Percentiles rank a stretch among this genome's conserved stretches.
These are phyloP conservation scores for Clonostachys sp. DNA, from an alignment of 2,329 filamentous ascomycete genomes.

Conservation along the genomic window DNA sequence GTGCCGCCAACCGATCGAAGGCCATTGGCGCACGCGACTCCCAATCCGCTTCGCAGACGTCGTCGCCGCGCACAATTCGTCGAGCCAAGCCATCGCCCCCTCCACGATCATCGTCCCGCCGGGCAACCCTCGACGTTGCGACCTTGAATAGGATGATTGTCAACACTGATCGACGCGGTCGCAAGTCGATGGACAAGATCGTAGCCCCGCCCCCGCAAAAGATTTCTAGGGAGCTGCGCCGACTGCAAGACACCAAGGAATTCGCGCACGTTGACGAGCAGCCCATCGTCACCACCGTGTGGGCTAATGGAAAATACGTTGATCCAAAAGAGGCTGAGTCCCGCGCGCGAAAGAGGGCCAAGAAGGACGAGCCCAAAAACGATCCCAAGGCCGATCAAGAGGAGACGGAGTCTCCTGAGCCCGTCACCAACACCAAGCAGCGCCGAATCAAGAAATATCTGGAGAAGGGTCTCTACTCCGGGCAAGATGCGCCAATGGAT, in stretches of 20 bases:
- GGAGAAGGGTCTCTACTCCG: conserved; percentile 79
- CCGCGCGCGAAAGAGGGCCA: conserved; percentile 1
- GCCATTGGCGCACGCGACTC: not conserved
- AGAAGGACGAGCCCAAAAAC: conserved; percentile 23
- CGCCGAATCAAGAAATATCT: conserved; percentile 71
- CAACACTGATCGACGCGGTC: conserved; percentile 55
- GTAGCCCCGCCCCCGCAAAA: conserved; percentile 11
- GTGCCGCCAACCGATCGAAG: not conserved
- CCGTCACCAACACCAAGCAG: conserved; percentile 26
- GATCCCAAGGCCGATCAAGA: conserved; percentile 13
- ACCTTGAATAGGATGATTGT: not conserved
- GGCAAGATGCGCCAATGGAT: conserved; percentile 59
- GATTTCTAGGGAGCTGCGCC: conserved; percentile 52
- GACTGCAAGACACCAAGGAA: conserved; percentile 60
- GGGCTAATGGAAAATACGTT: conserved; percentile 62
- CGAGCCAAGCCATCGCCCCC: not conserved
- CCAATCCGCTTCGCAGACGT: not conserved
- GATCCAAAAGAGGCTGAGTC: conserved; percentile 28
- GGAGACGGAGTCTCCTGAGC: conserved; percentile 29
- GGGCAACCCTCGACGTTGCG: not conserved
- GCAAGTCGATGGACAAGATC: conserved; percentile 46
- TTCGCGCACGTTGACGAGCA: conserved; percentile 53
- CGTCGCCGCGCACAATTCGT: not conserved
- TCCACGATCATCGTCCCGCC: conserved; percentile 14
- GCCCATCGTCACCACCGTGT: conserved; percentile 54